Conservation (phyloP, 352 stramenopile species). For the Globisporangium abappressorium region DNA sequence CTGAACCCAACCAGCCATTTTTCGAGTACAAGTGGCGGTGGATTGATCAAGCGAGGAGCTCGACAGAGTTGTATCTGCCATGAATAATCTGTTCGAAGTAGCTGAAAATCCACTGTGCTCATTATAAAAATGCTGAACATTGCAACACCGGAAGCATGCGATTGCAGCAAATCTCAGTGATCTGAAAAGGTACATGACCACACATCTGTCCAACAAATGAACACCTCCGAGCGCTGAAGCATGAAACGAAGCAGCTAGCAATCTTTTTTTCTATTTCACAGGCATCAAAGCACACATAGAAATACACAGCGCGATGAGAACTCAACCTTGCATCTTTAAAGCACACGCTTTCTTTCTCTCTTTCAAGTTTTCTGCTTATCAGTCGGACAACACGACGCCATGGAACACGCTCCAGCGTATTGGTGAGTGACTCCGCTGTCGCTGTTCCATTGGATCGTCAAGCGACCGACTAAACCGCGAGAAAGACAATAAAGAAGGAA, state of each 20-base stretch:
- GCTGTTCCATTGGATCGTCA: slow-evolving; percentile 10
- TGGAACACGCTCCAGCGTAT: slow-evolving; percentile 10
- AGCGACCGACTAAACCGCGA: slow-evolving; percentile 11
- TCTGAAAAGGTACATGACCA: neutral
- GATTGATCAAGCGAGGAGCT: neutral
- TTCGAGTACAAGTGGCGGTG: neutral
- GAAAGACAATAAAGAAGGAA: neutral
- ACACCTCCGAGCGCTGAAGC: neutral
- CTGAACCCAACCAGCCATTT: neutral
- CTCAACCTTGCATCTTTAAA: slow-evolving; percentile 3
- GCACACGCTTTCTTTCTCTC: neutral
- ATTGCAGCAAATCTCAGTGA: neutral
- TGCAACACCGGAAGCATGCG: neutral
- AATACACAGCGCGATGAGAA: slow-evolving; percentile 2
- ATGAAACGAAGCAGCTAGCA: neutral
- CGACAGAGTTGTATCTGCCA: neutral
- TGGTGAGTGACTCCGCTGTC: neutral
- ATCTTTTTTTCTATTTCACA: slow-evolving; percentile 19
- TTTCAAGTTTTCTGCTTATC: neutral
- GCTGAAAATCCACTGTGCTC: neutral
- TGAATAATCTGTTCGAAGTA: too few species aligned
- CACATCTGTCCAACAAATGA: too few species aligned
- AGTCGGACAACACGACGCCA: neutral
- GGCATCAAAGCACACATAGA: slow-evolving; percentile 10
- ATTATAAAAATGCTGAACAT: neutral